Conservation (phyloP, 805 yeast species). For the Sungouiozyma ichnusensis region DNA sequence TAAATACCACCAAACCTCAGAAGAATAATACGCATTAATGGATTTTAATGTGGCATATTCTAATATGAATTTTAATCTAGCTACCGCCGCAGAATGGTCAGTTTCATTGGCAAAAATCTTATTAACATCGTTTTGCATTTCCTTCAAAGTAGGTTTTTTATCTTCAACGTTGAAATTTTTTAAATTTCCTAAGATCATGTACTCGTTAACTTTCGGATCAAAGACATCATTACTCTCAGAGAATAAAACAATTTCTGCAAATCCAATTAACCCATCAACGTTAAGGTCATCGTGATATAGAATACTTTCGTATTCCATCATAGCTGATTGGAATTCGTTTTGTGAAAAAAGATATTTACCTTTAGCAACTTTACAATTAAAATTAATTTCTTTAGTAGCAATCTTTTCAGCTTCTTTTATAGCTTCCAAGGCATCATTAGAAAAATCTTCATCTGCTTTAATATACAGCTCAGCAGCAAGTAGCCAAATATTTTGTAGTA, state of each 20-base stretch:
- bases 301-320: constrained; percentile 56
- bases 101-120: constrained; percentile 40
- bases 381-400: constrained; percentile 34
- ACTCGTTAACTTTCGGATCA: constrained; percentile 3
- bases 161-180: background rate
- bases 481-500: constrained; percentile 61
- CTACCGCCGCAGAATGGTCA: constrained; percentile 52
- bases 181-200: background rate
- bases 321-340: constrained; percentile 35
- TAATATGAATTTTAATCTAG: constrained; percentile 36
- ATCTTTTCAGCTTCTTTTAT: constrained; percentile 58
- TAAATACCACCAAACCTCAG: constrained; percentile 65
- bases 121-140: background rate
- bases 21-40: constrained; percentile 33
- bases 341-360: constrained; percentile 30
- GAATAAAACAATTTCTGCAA: constrained; percentile 39
- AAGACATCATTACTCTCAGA: constrained; percentile 22
- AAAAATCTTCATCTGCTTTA: constrained; percentile 29
- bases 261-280: constrained; percentile 43
- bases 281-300: constrained; percentile 40
- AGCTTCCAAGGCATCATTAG: constrained; percentile 58
- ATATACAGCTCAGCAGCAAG: constrained; percentile 59
- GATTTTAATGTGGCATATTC: constrained; percentile 30
- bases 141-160: background rate
- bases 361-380: constrained; percentile 19